Evolutionary conservation across 495 filamentous ascomycete genomes (phyloP), one percentile per base, ranked within the genome.

Genomic region (Chaetomium tenue): DNA sequence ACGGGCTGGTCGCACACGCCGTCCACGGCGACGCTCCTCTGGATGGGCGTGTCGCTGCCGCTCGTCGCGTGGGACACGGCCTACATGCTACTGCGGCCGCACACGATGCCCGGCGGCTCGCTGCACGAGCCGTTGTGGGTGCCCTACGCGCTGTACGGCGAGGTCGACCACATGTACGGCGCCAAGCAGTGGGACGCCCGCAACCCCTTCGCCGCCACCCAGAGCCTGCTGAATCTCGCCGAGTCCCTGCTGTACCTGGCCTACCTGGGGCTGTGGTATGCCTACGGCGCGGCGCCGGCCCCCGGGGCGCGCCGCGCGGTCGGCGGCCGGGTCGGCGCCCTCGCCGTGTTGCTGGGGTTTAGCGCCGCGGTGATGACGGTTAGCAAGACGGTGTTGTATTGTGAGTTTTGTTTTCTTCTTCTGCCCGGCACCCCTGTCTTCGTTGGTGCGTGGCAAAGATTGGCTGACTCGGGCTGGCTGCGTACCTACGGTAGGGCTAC

Each of bases 331-430:
- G 75, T 67, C 53, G 91, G 85, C 3, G 89, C 82, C 0, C 67
- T 81, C 54, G 89, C 91, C 2, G 81, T 88, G 42, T 64, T 96
- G 60, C 67, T 90, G 25, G 90, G 82, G 6, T 93, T 88, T 66
- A 80, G 81, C 37, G 83, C 87, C 2, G 86, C 86, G 7, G 79
- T 92, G 4, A 89, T 94, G 89, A 97, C 93, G 2, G 69, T 94
- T 1, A 88, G 87, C 76, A 97, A 97, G 85, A 97, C 93, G 18
- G 70, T 90, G 60, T 76, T 98, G 18, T 98, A 97, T 70, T 89
- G 92, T 92, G 70, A 81, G 87, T 81, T 60, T n/a, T n/a, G n/a
- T n/a, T 66, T 26, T 53, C 51, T 22, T 6, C 1, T 3, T 5
- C 15, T 20, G 16, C 57, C 7, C 23, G 37, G 28, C 33, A 13